Evolutionary conservation across 306 rosid genomes (phyloP).

Genomic region (Cucurbita pepo): DNA sequence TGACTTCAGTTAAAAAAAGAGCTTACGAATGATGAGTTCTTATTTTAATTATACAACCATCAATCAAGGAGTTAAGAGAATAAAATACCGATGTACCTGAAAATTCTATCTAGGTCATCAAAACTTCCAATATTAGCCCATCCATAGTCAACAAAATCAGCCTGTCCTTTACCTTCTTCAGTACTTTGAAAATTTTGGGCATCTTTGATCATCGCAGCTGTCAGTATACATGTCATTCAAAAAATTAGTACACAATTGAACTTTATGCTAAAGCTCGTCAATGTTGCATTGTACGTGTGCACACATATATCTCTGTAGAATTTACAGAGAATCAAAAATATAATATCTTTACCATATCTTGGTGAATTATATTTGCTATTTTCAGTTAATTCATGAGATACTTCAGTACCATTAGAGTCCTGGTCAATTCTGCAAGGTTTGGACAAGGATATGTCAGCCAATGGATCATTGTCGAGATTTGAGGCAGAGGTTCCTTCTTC

Average conservation of each 20-base stretch:
- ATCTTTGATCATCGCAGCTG: constrained; percentile 40
- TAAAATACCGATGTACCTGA: constrained; percentile 46
- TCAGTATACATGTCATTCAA: constrained; percentile 20
- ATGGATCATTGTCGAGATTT: constrained; percentile 27
- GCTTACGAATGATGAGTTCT: neutral
- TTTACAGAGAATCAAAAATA: constrained; percentile 1
- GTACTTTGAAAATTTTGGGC: constrained; percentile 32
- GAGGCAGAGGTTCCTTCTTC: constrained; percentile 30
- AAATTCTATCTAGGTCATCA: constrained; percentile 77
- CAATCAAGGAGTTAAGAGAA: constrained; percentile 5
- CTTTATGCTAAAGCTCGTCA: neutral
- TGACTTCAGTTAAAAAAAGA: neutral
- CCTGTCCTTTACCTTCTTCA: constrained; percentile 54
- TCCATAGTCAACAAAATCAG: constrained; percentile 65
- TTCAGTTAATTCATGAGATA: constrained; percentile 23
- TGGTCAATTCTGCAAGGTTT: constrained; percentile 29
- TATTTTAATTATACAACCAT: neutral
- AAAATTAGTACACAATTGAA: neutral
- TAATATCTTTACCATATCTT: constrained; percentile 30
- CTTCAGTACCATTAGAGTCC: constrained; percentile 30
- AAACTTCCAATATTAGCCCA: constrained; percentile 91
- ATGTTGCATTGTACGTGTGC: neutral
- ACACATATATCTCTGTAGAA: constrained; percentile 3
- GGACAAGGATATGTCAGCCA: constrained; percentile 50
- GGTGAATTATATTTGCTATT: constrained; percentile 21